Percentiles rank a stretch among this genome's conserved stretches.
Evolutionary conservation across 495 filamentous ascomycete species (phyloP).

Genomic region (Annulohypoxylon moriforme): DNA sequence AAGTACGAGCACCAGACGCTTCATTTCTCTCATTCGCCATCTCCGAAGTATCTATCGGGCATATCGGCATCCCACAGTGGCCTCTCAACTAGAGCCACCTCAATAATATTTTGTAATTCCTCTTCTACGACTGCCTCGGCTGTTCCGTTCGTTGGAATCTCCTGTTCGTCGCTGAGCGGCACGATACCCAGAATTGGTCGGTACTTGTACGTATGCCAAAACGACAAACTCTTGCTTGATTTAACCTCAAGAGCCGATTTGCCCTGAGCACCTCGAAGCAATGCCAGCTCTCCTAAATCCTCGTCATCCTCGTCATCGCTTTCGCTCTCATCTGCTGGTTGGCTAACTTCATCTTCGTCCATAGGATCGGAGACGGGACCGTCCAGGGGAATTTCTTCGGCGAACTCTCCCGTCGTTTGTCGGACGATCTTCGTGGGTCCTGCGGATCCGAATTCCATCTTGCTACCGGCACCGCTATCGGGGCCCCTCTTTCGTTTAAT

Average conservation of each 20-base stretch:
- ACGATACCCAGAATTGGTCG: constrained; percentile 90
- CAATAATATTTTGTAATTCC: constrained; percentile 58
- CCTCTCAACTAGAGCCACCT: constrained; percentile 89
- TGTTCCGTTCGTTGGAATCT: constrained; percentile 38
- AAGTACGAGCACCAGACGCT: too few species aligned
- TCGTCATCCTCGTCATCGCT: constrained; percentile 57
- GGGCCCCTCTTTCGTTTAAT: constrained; percentile 67
- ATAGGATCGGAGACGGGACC: constrained; percentile 36
- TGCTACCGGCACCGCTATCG: constrained; percentile 67
- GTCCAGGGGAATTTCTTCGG: constrained; percentile 42
- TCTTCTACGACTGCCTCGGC: constrained; percentile 38
- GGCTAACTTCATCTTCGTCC: constrained; percentile 55
- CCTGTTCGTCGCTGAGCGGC: constrained; percentile 64
- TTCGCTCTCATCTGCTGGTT: constrained; percentile 51
- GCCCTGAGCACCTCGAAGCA: constrained; percentile 48
- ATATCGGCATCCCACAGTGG: constrained; percentile 87
- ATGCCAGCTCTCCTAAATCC: constrained; percentile 53
- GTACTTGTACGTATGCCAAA: constrained; percentile 91
- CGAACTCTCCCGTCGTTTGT: constrained; percentile 42
- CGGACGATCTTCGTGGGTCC: constrained; percentile 49
- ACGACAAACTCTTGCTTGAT: constrained; percentile 51
- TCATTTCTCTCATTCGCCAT: constrained; percentile 67
- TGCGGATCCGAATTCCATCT: constrained; percentile 64
- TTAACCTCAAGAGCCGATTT: constrained; percentile 32
- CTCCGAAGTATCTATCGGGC: constrained; percentile 75